Percentiles rank a stretch among this genome's conserved stretches.
Evolutionary conservation across 495 filamentous ascomycete genomes (phyloP).

Genomic region (Neurospora tetrasperma): DNA sequence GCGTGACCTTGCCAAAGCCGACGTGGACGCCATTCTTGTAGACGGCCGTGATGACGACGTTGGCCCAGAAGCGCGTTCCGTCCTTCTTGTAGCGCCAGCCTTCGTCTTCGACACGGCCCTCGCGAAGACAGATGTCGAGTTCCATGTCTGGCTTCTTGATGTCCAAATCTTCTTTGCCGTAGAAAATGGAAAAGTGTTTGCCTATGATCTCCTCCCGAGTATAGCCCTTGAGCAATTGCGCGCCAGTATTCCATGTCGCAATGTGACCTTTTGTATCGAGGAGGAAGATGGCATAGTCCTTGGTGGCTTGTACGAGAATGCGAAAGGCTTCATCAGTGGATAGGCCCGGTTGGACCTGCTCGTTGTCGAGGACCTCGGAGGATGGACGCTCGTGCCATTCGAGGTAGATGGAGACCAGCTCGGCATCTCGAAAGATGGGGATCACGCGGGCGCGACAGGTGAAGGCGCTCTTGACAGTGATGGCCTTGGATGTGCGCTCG

Average conservation of each 20-base stretch:
- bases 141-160: slow-evolving; percentile 45
- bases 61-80: slow-evolving; percentile 55
- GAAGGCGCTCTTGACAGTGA: slow-evolving; percentile 9
- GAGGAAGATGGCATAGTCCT: slow-evolving; percentile 61
- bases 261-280: slow-evolving; percentile 49
- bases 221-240: slow-evolving; percentile 51
- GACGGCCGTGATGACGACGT: slow-evolving; percentile 54
- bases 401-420: slow-evolving; percentile 38
- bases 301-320: slow-evolving; percentile 53
- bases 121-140: slow-evolving; percentile 45
- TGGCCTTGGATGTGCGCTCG: slow-evolving; percentile 19
- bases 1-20: slow-evolving; percentile 56
- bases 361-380: slow-evolving; percentile 21
- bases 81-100: slow-evolving; percentile 57
- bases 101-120: slow-evolving; percentile 54
- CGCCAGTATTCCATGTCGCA: slow-evolving; percentile 53
- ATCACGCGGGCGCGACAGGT: slow-evolving; percentile 37
- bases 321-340: slow-evolving; percentile 46
- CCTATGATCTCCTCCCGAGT: slow-evolving; percentile 47
- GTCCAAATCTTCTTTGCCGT: slow-evolving; percentile 44
- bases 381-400: slow-evolving; percentile 32
- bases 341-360: slow-evolving; percentile 31
- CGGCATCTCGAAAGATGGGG: slow-evolving; percentile 38
- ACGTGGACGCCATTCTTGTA: slow-evolving; percentile 47
- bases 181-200: slow-evolving; percentile 54